Base-by-base conservation (phyloP, 192 early-diverging fungal genomes). In the Lobosporangium transversale region DNA sequence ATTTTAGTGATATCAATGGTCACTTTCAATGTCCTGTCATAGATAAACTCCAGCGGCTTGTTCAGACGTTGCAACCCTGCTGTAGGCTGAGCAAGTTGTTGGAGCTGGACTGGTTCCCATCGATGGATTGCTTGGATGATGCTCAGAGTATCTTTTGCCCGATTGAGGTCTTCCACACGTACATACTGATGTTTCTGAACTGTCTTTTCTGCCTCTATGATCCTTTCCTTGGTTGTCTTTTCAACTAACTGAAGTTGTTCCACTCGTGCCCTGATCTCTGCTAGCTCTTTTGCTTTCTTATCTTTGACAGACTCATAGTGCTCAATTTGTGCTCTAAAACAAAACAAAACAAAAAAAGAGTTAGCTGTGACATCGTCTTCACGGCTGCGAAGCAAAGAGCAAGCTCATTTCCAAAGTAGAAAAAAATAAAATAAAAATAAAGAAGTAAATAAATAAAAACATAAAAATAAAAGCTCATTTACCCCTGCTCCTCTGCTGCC, bases 401-500 rank as follows among this genome's bases (percentile, higher is more conserved):
- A n/a, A n/a, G n/a, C n/a, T n/a, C n/a, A n/a, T n/a, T n/a, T n/a
- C n/a, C n/a, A n/a, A n/a, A n/a, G n/a, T n/a, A n/a, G n/a, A n/a
- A n/a, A n/a, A n/a, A n/a, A n/a, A n/a, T n/a, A n/a, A n/a, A n/a
- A n/a, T n/a, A n/a, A n/a, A n/a, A n/a, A n/a, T n/a, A n/a, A n/a
- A n/a, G n/a, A n/a, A n/a, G n/a, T n/a, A n/a, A n/a, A n/a, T n/a
- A n/a, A n/a, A n/a, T n/a, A n/a, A n/a, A n/a, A n/a, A n/a, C n/a
- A n/a, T n/a, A n/a, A n/a, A n/a, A n/a, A 35, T 9, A 55, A 15
- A 8, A 4, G 31, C 11, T 23, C 3, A 15, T n/a, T 62, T 67
- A 76, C 73, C 73, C 73, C 56, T 66, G 73, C 26, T 76, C 73
- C 24, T 76, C 73, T 26, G 66, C 65, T n/a, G 63, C 58, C 32